Base-by-base conservation (phyloP, 1,284 basidiomycete species). In the Apiotrichum domesticum region DNA sequence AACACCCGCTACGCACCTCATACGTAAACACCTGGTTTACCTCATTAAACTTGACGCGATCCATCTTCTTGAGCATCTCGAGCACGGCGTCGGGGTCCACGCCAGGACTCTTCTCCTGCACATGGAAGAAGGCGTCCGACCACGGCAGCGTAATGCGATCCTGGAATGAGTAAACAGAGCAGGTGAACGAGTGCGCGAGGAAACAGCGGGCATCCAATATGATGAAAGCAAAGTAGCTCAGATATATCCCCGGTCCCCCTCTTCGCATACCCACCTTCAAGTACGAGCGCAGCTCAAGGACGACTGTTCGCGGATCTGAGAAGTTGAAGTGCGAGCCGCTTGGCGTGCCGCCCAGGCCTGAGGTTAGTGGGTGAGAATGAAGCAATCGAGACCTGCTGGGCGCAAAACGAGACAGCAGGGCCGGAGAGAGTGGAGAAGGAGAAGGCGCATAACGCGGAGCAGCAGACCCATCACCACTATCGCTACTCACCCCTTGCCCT, bases 1-100 rank as follows among this genome's bases (percentile, higher is more conserved):
- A 9, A 13, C 8, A 39, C 8, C 8, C 37, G 37, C 37, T 8
- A 69, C 68, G 52, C 52, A 74, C 74, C 57, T 72, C 65, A 57
- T 72, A 77, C 21, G 66, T 64, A 51, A 71, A 72, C 10, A 74
- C 71, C 52, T 69, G 57, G 58, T 75, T 74, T n/a, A 62, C 55
- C 43, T 67, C 61, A 53, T 72, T 74, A 51, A 65, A 74, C 51
- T 68, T 64, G 34, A 77, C 68, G 11, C 66, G 66, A 6, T 72
- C 69, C 47, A 71, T 65, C 35, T 63, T 62, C 58, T 72, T 72
- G 43, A 77, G 57, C 35, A 66, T 45, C 32, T 72, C 69, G 2
- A 77, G 56, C 4, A 74, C 69, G 9, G 56, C 61, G 33, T 59
- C 51, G 1, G 63, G 54, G 35, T 73, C 67, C 9, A 68, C 54